Evolutionary conservation across 371 early-diverging fungal genomes (phyloP).

Genomic region (Mucor indicus): DNA sequence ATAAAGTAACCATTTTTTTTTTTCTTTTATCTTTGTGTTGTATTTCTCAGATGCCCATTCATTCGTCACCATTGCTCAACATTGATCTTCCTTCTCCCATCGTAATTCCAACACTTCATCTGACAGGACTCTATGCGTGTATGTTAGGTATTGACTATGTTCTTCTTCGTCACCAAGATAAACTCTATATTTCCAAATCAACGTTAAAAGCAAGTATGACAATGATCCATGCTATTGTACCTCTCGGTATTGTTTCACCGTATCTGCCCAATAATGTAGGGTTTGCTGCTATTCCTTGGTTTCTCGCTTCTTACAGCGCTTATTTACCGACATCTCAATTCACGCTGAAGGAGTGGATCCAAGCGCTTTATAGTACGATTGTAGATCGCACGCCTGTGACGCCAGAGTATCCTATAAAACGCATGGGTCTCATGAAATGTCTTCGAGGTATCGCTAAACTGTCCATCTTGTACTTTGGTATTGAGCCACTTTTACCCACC

Average conservation of each 20-base stretch:
- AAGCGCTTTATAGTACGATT: slow-evolving; percentile 15
- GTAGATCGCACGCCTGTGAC: slow-evolving; percentile 8
- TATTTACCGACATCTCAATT: slow-evolving; percentile 17
- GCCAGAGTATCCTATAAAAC: background rate
- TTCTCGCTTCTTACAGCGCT: slow-evolving; percentile 25
- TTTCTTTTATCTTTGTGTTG: too few relatives aligned
- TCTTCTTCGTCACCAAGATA: slow-evolving; percentile 7
- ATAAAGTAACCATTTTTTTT: too few relatives aligned
- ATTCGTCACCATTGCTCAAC: slow-evolving; percentile 8
- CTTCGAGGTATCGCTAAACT: slow-evolving; percentile 20
- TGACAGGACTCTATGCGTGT: slow-evolving; percentile 19
- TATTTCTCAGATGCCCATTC: slow-evolving; percentile 8
- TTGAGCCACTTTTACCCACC: slow-evolving; percentile 19
- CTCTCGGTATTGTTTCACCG: slow-evolving; percentile 14
- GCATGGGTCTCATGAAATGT: slow-evolving; percentile 11
- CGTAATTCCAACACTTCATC: slow-evolving; percentile 6
- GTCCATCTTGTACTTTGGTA: slow-evolving; percentile 2
- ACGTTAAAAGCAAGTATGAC: slow-evolving; percentile 6
- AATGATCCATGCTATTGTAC: slow-evolving; percentile 8
- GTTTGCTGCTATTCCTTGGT: slow-evolving; percentile 34
- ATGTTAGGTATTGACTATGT: slow-evolving; percentile 16
- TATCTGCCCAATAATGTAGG: slow-evolving; percentile 18
- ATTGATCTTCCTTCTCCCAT: slow-evolving; percentile 9
- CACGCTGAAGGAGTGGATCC: slow-evolving; percentile 9
- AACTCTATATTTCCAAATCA: background rate